phyloP scores from a whole-genome alignment of 2,329 filamentous ascomycete genomes.

The Zasmidium angulare region DNA sequence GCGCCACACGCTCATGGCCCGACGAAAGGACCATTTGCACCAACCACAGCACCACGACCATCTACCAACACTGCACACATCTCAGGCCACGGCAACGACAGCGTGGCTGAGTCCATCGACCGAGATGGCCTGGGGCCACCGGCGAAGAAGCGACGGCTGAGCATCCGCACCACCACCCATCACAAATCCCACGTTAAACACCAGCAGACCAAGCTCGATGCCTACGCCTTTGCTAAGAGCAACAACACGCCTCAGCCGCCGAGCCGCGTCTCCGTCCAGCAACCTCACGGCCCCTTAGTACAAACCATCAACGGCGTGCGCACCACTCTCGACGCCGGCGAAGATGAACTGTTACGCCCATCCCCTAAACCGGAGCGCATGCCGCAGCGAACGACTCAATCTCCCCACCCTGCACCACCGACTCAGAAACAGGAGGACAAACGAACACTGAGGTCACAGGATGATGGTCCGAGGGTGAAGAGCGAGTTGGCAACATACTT shows the following conservation, averaged over 20 bases:
- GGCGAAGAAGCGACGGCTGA: conserved; percentile 30
- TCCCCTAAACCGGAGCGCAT: conserved; percentile 14
- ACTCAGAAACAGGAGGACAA: conserved; percentile 54
- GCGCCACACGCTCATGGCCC: too few relatives aligned
- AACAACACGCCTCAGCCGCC: conserved; percentile 36
- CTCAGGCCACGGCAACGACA: too few relatives aligned
- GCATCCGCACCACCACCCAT: conserved; percentile 18
- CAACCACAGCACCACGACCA: too few relatives aligned
- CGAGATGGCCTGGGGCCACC: conserved; percentile 25
- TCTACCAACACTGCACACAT: too few relatives aligned
- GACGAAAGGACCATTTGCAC: too few relatives aligned
- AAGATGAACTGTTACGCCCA: conserved; percentile 19
- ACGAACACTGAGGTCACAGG: conserved; percentile 81
- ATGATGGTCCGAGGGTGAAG: conserved; percentile 77
- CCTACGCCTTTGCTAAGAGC: conserved; percentile 13
- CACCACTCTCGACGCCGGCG: conserved; percentile 29
- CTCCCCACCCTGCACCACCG: conserved; percentile 11
- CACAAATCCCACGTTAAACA: background rate
- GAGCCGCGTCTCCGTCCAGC: conserved; percentile 43
- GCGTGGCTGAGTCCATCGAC: conserved; percentile 7
- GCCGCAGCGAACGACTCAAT: conserved; percentile 12
- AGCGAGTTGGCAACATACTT: conserved; percentile 91
- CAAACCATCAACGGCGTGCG: conserved; percentile 45
- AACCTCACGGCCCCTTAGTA: conserved; percentile 44
- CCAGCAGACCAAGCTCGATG: conserved; percentile 28